Evolutionary conservation across 2,329 filamentous ascomycete genomes (phyloP), one percentile per base, ranked within the genome.

Genomic region (Simplicillium aogashimaense): DNA sequence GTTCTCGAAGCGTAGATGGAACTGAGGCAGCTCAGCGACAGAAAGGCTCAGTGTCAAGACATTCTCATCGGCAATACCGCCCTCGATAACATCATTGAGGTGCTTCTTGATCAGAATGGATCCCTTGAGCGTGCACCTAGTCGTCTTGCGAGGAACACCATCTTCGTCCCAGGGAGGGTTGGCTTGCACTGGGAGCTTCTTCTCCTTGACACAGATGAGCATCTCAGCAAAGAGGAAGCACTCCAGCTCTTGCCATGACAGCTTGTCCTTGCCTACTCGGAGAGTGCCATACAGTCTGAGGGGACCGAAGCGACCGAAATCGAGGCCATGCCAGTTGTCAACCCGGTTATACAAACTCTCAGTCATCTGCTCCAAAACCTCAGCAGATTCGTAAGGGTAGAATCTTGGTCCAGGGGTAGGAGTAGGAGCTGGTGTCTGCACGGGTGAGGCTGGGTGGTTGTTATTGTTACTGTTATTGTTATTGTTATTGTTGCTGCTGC

Each of bases 181-280:
- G 52, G 40, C 17, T 61, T 57, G 3, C 31, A 69, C 50, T 68
- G 58, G 8, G 71, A 39, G 62, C 65, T 89, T 95, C 74, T 95
- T 97, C 64, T 97, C 92, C 64, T 97, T 98, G 45, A 98, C 88
- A 56, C 92, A 98, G 48, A 98, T 98, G 52, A 98, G 83, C 92
- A 98, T 98, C 65, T 98, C 92, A 4, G 84, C 86, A 56, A 98
- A 98, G 25, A 98, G 74, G 59, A 87, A 98, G 60, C 92, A 98
- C 59, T 98, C 89, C 41, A 98, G 66, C 59, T 97, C 92, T 66
- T 98, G 92, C 92, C 92, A 98, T 7, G 89, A 89, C 48, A 90
- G 74, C 50, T 88, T 88, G 61, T 98, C 92, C 63, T 98, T 98
- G 51, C 92, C 92, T 16, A 98, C 92, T 39, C 86, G 81, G 42